These are phyloP conservation scores for Bondarzewia mesenterica DNA, from an alignment of 1,284 basidiomycete genomes.

Conservation along the genomic window DNA sequence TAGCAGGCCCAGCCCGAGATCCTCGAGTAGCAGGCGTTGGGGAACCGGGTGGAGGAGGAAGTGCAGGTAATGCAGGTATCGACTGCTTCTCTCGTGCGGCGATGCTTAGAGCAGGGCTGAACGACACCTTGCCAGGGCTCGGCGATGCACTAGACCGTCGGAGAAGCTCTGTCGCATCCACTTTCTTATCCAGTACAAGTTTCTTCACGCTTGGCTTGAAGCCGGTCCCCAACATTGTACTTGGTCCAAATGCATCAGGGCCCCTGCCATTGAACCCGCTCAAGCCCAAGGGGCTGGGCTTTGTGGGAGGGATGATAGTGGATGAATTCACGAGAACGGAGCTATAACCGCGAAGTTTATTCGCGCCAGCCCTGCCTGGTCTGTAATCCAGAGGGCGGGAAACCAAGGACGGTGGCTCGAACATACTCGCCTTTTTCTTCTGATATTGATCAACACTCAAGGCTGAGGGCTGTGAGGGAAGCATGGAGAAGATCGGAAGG, in stretches of 20 bases:
- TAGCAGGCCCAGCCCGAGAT: slow-evolving; percentile 16
- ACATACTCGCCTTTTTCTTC: slow-evolving; percentile 69
- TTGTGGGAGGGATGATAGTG: slow-evolving; percentile 24
- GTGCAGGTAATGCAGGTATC: slow-evolving; percentile 25
- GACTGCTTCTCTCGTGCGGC: slow-evolving; percentile 65
- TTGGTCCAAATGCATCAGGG: slow-evolving; percentile 54
- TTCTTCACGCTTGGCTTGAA: slow-evolving; percentile 88
- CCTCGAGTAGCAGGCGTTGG: slow-evolving; percentile 27
- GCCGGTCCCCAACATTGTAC: slow-evolving; percentile 65
- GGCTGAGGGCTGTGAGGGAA: slow-evolving; percentile 59
- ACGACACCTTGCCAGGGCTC: slow-evolving; percentile 47
- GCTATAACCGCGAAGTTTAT: slow-evolving; percentile 63
- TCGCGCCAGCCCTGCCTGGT: slow-evolving; percentile 35
- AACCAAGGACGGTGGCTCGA: slow-evolving; percentile 61
- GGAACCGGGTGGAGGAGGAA: slow-evolving; percentile 33
- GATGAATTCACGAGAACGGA: slow-evolving; percentile 28
- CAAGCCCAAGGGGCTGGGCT: slow-evolving; percentile 41
- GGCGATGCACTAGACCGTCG: slow-evolving; percentile 43
- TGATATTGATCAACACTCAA: slow-evolving; percentile 49
- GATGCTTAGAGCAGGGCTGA: slow-evolving; percentile 65
- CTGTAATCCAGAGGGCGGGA: slow-evolving; percentile 54
- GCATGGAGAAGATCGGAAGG: slow-evolving; percentile 67
- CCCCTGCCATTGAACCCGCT: slow-evolving; percentile 37
- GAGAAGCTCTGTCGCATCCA: slow-evolving; percentile 65
- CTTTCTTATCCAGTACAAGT: slow-evolving; percentile 79